These are phyloP conservation scores for Kondoa malvinella DNA, from an alignment of 768 basidiomycete genomes.

Conservation along the genomic window DNA sequence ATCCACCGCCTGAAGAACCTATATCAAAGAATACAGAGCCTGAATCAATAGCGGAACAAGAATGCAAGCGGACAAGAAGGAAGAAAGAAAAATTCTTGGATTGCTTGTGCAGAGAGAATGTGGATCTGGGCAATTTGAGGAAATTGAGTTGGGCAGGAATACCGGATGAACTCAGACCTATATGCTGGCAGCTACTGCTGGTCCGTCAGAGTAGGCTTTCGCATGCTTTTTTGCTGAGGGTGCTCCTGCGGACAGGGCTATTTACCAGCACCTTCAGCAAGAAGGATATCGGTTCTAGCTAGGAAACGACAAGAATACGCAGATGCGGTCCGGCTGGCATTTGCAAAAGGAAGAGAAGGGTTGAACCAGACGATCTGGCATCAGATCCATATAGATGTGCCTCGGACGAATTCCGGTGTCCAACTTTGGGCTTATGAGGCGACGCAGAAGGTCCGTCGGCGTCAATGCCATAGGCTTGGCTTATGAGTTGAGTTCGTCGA, in stretches of 20 bases:
- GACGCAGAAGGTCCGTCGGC: constrained; percentile 63
- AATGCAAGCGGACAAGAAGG: constrained; percentile 54
- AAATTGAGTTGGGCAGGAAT: constrained; percentile 92
- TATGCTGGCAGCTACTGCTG: constrained; percentile 85
- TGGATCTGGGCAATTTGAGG: constrained; percentile 69
- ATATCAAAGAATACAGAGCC: not conserved
- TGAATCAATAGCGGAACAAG: constrained; percentile 33
- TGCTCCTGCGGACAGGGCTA: constrained; percentile 49
- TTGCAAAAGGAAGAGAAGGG: constrained; percentile 64
- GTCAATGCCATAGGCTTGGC: not conserved
- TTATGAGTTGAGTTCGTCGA: not conserved
- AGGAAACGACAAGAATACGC: constrained; percentile 85
- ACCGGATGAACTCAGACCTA: constrained; percentile 65
- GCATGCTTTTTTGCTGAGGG: not conserved
- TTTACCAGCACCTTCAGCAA: constrained; percentile 61
- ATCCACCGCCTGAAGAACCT: not conserved
- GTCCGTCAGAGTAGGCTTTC: constrained; percentile 39
- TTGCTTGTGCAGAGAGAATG: constrained; percentile 55
- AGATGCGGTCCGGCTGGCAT: constrained; percentile 73
- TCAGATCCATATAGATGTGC: constrained; percentile 97
- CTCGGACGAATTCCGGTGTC: constrained; percentile 80
- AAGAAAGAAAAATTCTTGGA: constrained; percentile 51
- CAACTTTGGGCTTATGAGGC: constrained; percentile 74
- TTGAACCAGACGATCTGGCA: constrained; percentile 98
- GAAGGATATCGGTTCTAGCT: constrained; percentile 57